These are phyloP conservation scores for Teratosphaeriaceae sp. DNA, from an alignment of 2,329 filamentous ascomycete genomes.

Conservation along the genomic window DNA sequence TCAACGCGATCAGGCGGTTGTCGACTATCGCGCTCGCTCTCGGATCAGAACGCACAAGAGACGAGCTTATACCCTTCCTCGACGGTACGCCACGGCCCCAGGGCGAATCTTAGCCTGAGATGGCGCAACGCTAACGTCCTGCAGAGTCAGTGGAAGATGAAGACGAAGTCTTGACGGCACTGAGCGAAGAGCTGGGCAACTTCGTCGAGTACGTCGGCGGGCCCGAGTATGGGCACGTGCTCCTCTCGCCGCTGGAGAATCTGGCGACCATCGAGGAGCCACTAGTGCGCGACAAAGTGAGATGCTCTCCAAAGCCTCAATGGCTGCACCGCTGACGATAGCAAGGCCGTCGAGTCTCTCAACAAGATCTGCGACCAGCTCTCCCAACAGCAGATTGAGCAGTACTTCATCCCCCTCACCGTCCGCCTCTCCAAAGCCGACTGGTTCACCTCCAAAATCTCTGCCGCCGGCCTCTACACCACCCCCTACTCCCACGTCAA, in stretches of 20 bases:
- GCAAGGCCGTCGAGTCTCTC: constrained; percentile 90
- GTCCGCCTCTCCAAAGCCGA: constrained; percentile 97
- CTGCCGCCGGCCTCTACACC: constrained; percentile 91
- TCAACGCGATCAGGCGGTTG: constrained; percentile 97
- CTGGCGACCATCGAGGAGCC: constrained; percentile 97
- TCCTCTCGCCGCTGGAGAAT: constrained; percentile 95
- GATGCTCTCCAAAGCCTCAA: no score
- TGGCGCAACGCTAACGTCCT: constrained; percentile 1
- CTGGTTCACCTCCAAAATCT: constrained; percentile 99
- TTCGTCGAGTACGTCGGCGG: constrained; percentile 98
- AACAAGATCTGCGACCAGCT: constrained; percentile 98
- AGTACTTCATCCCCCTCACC: constrained; percentile 93
- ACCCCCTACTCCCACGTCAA: constrained; percentile 89
- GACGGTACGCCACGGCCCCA: constrained; percentile 63
- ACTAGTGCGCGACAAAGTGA: constrained; percentile 92
- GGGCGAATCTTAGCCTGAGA: neutral
- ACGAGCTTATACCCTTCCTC: constrained; percentile 97
- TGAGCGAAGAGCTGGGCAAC: constrained; percentile 92
- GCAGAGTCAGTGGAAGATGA: constrained; percentile 98
- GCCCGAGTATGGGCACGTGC: constrained; percentile 86
- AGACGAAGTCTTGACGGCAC: constrained; percentile 92
- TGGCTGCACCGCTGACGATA: constrained; percentile 23
- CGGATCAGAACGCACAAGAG: constrained; percentile 90
- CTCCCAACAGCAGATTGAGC: constrained; percentile 87
- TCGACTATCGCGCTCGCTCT: constrained; percentile 97